Evolutionary conservation across 2,329 filamentous ascomycete species (phyloP), one percentile per base, ranked within the genome.

Genomic region (Cordyceps farinosa): DNA sequence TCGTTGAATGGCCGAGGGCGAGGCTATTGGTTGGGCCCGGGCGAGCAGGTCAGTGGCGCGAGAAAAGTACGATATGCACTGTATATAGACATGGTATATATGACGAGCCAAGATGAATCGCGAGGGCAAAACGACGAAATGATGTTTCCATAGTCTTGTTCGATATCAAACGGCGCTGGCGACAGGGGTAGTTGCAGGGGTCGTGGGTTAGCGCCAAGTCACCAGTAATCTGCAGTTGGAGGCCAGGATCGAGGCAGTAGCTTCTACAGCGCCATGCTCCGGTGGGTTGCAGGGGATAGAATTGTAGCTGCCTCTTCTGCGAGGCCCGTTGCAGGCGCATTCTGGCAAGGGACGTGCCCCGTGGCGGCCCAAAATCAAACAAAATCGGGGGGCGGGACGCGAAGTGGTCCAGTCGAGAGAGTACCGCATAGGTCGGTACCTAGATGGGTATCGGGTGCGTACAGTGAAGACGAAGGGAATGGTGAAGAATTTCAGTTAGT

Each of bases 281-380:
- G 57, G 38, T 47, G 27, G 5, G 4, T 34, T 60, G 29, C n/a
- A n/a, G 56, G 34, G 56, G 56, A 44, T 60, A 34, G 17, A 60
- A 36, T 32, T 15, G 6, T 44, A 34, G 36, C 36, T 42, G 57
- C 11, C 48, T 36, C 36, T 11, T 10, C 38, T 44, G n/a, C 8
- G 44, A 34, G 44, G 47, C 15, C 48, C 13, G 38, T 34, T 44
- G 1, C 7, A 27, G 57, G 47, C 38, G 7, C 32, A 29, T 50
- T 38, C 2, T 44, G 36, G 36, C 34, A 47, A 29, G 17, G 36
- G 29, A 52, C 29, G 7, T 30, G 27, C 17, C 9, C 36, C 15
- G 29, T 17, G 57, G 36, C 3, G n/a, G 47, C 15, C 17, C 47
- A 60, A 52, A 60, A 60, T 52, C 57, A 60, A 60, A 52, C 38